Evolutionary conservation across 1,284 basidiomycete species (phyloP), one percentile per base, ranked within the genome.

Genomic region (Austroboletus rostrupii): DNA sequence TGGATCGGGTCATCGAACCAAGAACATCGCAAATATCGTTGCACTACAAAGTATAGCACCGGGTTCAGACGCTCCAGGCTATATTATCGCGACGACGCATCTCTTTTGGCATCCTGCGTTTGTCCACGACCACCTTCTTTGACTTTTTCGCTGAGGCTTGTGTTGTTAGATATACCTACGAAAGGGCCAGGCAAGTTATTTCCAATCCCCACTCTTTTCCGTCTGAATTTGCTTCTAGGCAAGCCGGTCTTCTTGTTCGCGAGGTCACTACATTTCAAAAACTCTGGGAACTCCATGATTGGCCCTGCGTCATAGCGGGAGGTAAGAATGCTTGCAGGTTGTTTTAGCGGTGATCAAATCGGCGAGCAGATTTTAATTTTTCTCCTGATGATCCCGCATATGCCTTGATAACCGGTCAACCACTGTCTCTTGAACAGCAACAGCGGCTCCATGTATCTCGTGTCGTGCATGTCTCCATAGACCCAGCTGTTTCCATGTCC

Each of bases 61-160:
- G 6, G 66, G 70, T 6, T 55, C 68, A 33, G 61, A 67, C 12
- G 61, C 67, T 8, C 64, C 70, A 19, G 85, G 87, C 16, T 64
- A 90, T 36, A 71, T 95, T 40, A 72, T 93, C 6, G 91, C 82
- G 2, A 96, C 93, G 0, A 92, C 91, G 0, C 92, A 88, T 72
- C 76, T 87, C 7, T 97, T 98, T 70, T 97, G 95, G 95, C 93
- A 97, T 68, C 93, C 94, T 8, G 83, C 78, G 86, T 90, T 65
- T 57, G 77, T 72, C 20, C 17, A 49, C 29, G 16, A 36, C 17
- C 10, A 36, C 31, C 35, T 40, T 53, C 45, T 53, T 40, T 19
- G 12, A 37, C 26, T 45, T 8, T 23, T 23, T 28, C 5, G 5
- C 45, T 60, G 35, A 53, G 26, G 17, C 37, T n/a, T n/a, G 26